Percentiles rank a stretch among this genome's conserved stretches.
phyloP scores from a whole-genome alignment of 148 eudicot species.

The Drosera capensis region DNA sequence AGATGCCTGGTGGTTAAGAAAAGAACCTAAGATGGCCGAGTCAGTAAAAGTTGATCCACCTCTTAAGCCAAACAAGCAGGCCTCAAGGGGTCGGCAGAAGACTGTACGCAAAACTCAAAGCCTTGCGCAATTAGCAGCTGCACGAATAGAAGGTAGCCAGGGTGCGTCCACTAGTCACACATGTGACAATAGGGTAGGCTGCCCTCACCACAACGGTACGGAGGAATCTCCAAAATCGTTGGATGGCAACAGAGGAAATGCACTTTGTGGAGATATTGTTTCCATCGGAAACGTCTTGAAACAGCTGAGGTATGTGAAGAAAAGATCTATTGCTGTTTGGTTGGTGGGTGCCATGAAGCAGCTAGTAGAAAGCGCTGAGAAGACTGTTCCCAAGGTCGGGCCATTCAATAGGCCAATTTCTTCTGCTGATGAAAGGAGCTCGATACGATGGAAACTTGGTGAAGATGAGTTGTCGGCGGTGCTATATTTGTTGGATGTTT shows the following conservation, averaged over 20 bases:
- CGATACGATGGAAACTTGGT: constrained; percentile 67
- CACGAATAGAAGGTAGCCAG: constrained; percentile 93
- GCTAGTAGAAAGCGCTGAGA: constrained; percentile 66
- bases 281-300: constrained; percentile 58
- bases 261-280: constrained; percentile 36
- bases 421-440: constrained; percentile 49
- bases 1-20: constrained; percentile 83
- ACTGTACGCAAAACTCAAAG: constrained; percentile 86
- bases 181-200: constrained; percentile 68
- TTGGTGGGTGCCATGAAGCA: constrained; percentile 47
- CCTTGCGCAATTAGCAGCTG: constrained; percentile 78
- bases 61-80: constrained; percentile 67
- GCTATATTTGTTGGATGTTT: constrained; percentile 68
- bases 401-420: constrained; percentile 39
- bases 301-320: constrained; percentile 52
- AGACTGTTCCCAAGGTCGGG: constrained; percentile 31
- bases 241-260: constrained; percentile 21
- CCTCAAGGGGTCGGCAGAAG: constrained; percentile 78
- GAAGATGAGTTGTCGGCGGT: constrained; percentile 85
- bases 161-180: constrained; percentile 98
- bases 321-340: constrained; percentile 61
- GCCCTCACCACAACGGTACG: constrained; percentile 62
- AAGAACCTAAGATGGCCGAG: constrained; percentile 48
- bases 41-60: constrained; percentile 54
- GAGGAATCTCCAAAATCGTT: constrained; percentile 35